A percentile compares a stretch with the other conserved stretches of the same genome.
phyloP scores from a whole-genome alignment of 1,284 basidiomycete species.

The Ganoderma leucocontextum region DNA sequence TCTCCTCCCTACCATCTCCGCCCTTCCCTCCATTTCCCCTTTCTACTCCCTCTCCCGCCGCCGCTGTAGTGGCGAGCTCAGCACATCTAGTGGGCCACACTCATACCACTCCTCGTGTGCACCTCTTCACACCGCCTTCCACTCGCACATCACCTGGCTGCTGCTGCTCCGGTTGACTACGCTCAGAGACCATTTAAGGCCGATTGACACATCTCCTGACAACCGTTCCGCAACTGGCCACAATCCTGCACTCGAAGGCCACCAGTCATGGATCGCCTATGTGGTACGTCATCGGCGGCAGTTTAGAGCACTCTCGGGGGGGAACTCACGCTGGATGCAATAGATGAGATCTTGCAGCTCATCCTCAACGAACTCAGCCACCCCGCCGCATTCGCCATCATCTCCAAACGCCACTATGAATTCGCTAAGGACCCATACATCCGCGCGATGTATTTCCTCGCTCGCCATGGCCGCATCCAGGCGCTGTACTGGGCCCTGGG shows the following conservation, averaged over 20 bases:
- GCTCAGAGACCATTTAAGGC: background rate
- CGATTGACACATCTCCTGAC: constrained; percentile 22
- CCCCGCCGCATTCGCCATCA: constrained; percentile 63
- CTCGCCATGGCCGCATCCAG: constrained; percentile 71
- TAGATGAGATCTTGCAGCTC: constrained; percentile 71
- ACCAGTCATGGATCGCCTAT: constrained; percentile 63
- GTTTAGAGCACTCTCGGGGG: background rate
- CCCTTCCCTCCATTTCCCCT: constrained; percentile 15
- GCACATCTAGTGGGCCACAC: background rate
- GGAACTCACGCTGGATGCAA: constrained; percentile 17
- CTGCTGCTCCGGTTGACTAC: constrained; percentile 18
- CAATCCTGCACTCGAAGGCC: constrained; percentile 1
- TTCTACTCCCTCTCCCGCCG: constrained; percentile 6
- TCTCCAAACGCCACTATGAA: constrained; percentile 64
- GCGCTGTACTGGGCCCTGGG: constrained; percentile 77
- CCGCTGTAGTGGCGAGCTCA: background rate
- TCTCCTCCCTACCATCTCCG: constrained; percentile 26
- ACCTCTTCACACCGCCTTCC: constrained; percentile 11
- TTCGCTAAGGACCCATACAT: constrained; percentile 78
- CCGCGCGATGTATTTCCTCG: constrained; percentile 77
- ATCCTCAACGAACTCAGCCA: constrained; percentile 75
- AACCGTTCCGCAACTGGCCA: constrained; percentile 9
- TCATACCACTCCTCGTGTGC: background rate
- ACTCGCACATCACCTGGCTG: constrained; percentile 10
- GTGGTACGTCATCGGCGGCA: constrained; percentile 54